Evolutionary conservation across 441 rosid species (phyloP).

Genomic region (Jatropha podagrica): DNA sequence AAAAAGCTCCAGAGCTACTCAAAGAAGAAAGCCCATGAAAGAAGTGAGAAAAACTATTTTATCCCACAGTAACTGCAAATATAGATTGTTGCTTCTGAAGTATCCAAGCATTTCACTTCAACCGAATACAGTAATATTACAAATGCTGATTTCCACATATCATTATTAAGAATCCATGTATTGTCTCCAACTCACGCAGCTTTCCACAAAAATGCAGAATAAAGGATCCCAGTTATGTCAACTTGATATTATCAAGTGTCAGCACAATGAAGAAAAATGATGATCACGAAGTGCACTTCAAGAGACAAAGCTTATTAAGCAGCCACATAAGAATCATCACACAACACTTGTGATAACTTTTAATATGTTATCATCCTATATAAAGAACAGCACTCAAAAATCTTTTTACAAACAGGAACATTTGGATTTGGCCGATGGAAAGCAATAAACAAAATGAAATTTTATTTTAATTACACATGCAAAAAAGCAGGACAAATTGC

Average conservation of each 20-base stretch:
- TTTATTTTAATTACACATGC: background rate
- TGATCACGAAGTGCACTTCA: background rate
- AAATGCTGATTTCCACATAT: background rate
- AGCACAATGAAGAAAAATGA: background rate
- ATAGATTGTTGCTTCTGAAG: background rate
- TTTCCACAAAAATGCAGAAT: background rate
- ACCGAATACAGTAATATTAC: background rate
- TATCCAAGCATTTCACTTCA: background rate
- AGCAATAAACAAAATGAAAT: background rate
- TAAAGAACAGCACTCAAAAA: conserved; percentile 13
- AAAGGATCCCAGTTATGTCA: background rate
- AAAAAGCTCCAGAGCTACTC: background rate
- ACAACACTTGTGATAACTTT: background rate
- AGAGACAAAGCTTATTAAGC: background rate
- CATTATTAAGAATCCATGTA: background rate
- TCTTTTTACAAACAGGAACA: background rate
- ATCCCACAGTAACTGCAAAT: background rate
- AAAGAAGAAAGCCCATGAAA: background rate
- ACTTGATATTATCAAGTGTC: background rate
- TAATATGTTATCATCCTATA: background rate
- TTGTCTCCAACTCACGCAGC: background rate
- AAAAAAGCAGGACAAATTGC: background rate
- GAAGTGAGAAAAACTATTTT: background rate
- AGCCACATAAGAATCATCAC: background rate
- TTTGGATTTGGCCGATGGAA: background rate